phyloP scores from a whole-genome alignment of 768 basidiomycete genomes.

The Boletus sensibilis region DNA sequence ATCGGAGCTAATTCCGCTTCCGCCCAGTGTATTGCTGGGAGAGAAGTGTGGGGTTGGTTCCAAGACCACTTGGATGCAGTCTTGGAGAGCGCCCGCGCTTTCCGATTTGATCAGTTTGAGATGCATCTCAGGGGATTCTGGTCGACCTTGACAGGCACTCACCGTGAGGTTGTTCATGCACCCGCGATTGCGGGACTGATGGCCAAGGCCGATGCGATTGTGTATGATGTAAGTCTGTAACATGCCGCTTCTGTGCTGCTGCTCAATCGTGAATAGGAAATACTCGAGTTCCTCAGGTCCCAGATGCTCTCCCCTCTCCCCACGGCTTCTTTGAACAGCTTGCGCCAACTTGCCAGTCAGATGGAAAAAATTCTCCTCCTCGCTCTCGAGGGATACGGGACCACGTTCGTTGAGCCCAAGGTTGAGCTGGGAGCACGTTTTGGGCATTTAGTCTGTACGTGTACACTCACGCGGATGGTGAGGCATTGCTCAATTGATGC shows the following conservation, averaged over 20 bases:
- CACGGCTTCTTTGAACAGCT: slow-evolving; percentile 60
- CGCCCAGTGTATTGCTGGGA: slow-evolving; percentile 72
- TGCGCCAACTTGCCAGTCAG: slow-evolving; percentile 82
- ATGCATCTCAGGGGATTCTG: slow-evolving; percentile 85
- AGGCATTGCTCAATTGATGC: slow-evolving; percentile 1
- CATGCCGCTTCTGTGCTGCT: slow-evolving; percentile 3
- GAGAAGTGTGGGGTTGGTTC: slow-evolving; percentile 91
- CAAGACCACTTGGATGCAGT: slow-evolving; percentile 86
- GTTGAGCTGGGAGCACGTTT: slow-evolving; percentile 89
- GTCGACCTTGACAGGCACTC: slow-evolving; percentile 67
- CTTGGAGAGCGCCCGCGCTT: slow-evolving; percentile 70
- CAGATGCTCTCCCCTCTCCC: slow-evolving; percentile 82
- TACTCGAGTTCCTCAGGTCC: slow-evolving; percentile 78
- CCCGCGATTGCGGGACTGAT: slow-evolving; percentile 86
- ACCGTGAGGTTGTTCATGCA: slow-evolving; percentile 86
- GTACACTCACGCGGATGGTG: not conserved
- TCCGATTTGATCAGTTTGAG: slow-evolving; percentile 89
- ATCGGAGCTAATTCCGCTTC: slow-evolving; percentile 73
- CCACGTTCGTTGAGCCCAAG: slow-evolving; percentile 89
- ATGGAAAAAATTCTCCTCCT: slow-evolving; percentile 88
- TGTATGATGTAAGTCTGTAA: slow-evolving; percentile 75
- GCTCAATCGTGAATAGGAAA: slow-evolving; percentile 57
- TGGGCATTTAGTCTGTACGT: slow-evolving; percentile 85
- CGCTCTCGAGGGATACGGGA: slow-evolving; percentile 79
- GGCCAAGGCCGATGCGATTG: slow-evolving; percentile 86